phyloP scores from a whole-genome alignment of 257 asterid species.

The Nicotiana otophora region DNA sequence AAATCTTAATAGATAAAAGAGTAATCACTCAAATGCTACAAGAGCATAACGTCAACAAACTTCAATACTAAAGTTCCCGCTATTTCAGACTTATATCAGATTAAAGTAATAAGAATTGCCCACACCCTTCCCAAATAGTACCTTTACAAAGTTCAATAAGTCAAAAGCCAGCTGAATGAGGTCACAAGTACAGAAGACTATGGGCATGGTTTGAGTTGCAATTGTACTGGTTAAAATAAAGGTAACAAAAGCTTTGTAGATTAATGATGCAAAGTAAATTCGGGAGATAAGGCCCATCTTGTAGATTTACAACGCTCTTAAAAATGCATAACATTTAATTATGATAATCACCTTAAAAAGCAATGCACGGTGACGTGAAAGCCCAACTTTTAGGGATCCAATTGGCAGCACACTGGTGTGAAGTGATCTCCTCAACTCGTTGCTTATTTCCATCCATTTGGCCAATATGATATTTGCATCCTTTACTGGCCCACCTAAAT shows the following conservation, averaged over 20 bases:
- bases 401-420: slow-evolving; percentile 90
- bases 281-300: not conserved
- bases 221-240: not conserved
- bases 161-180: not conserved
- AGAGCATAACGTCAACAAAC: not conserved
- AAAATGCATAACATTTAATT: not conserved
- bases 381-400: slow-evolving; percentile 85
- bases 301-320: not conserved
- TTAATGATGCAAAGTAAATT: not conserved
- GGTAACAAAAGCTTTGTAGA: not conserved
- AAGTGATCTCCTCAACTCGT: slow-evolving; percentile 74
- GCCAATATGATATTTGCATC: slow-evolving; percentile 72
- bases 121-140: not conserved
- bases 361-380: slow-evolving; percentile 94
- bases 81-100: not conserved
- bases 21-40: not conserved
- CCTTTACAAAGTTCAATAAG: not conserved
- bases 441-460: slow-evolving; percentile 84
- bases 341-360: slow-evolving; percentile 75
- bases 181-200: not conserved
- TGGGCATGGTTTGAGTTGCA: not conserved
- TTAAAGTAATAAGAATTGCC: not conserved
- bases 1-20: not conserved
- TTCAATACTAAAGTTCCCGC: not conserved
- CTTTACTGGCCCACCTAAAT: slow-evolving; percentile 91